Evolutionary conservation across 768 basidiomycete genomes (phyloP).

Genomic region (Lentinula aciculospora): DNA sequence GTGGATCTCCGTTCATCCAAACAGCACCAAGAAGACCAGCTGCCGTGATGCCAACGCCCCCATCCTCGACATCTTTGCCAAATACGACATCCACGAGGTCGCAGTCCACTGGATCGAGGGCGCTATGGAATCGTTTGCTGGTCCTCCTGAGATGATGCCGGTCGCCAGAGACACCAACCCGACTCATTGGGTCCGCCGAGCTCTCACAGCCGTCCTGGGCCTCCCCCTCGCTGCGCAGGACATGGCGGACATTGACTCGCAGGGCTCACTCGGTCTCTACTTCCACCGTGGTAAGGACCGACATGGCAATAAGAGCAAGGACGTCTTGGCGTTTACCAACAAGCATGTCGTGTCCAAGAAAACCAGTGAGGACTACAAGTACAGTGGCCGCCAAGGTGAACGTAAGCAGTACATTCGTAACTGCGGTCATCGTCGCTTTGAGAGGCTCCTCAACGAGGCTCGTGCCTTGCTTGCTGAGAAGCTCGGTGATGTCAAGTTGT

Average conservation of each 20-base stretch:
- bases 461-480: background rate
- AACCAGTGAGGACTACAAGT: constrained; percentile 17
- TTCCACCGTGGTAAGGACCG: constrained; percentile 24
- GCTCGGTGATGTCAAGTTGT: background rate
- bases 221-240: background rate
- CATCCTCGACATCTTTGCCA: background rate
- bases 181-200: background rate
- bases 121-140: background rate
- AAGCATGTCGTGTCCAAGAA: constrained; percentile 17
- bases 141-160: background rate
- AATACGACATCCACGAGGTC: background rate
- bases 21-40: background rate
- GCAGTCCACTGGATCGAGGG: background rate
- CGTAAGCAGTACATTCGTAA: background rate
- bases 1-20: background rate
- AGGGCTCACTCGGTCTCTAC: constrained; percentile 24
- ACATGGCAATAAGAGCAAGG: constrained; percentile 17
- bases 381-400: constrained; percentile 11
- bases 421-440: background rate
- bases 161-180: background rate
- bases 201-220: background rate
- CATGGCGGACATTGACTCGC: constrained; percentile 12
- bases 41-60: background rate
- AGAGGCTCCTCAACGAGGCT: background rate
- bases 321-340: constrained; percentile 16